These are phyloP conservation scores for Colletotrichum chrysophilum DNA, from an alignment of 2,329 filamentous ascomycete species.

Conservation along the genomic window DNA sequence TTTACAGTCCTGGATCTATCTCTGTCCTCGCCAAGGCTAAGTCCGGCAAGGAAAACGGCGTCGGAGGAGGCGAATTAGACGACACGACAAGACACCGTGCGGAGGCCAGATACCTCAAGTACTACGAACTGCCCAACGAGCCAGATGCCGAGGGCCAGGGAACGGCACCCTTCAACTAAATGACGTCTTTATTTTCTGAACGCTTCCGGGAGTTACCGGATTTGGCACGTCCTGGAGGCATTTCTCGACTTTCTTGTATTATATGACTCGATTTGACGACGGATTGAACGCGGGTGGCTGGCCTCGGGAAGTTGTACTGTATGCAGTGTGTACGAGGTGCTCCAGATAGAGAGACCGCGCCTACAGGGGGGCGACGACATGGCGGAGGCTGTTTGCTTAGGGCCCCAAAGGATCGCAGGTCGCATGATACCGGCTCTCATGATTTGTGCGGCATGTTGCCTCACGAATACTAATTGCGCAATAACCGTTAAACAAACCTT, in stretches of 20 bases:
- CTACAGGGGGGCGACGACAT: not conserved
- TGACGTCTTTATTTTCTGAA: not conserved
- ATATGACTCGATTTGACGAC: conserved; percentile 16
- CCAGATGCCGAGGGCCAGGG: conserved; percentile 52
- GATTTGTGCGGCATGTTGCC: not conserved
- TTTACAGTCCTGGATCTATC: conserved; percentile 50
- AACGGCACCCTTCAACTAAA: conserved; percentile 56
- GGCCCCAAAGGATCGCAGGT: not conserved
- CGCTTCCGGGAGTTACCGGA: not conserved
- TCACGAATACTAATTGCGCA: conserved; percentile 11
- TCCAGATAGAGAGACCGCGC: conserved; percentile 10
- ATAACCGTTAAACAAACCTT: not conserved
- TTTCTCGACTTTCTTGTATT: conserved; percentile 14
- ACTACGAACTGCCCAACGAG: conserved; percentile 58
- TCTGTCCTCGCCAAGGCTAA: conserved; percentile 44
- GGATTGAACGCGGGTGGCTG: not conserved
- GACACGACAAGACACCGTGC: conserved; percentile 55
- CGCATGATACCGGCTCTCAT: not conserved
- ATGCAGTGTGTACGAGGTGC: conserved; percentile 10
- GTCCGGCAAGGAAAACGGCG: conserved; percentile 52
- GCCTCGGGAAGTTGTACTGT: conserved; percentile 13
- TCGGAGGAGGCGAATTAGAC: conserved; percentile 50
- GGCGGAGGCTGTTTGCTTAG: not conserved
- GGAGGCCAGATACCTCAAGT: conserved; percentile 55
- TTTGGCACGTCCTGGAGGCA: not conserved